These are phyloP conservation scores for Fragaria iinumae DNA, from an alignment of 306 rosid species.

Conservation along the genomic window DNA sequence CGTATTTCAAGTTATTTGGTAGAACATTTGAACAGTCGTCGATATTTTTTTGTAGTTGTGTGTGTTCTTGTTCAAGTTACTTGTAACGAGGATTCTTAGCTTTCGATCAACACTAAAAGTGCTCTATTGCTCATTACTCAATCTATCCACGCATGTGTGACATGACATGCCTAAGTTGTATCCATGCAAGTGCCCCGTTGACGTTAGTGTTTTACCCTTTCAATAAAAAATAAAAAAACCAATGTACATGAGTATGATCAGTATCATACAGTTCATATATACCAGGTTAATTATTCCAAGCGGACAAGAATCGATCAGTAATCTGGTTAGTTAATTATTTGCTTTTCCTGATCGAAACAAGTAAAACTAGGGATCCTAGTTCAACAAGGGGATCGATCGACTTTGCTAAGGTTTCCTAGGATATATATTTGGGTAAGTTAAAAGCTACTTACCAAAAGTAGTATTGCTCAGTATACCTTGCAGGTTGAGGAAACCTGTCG, in stretches of 20 bases:
- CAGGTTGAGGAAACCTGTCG: not conserved
- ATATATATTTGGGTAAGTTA: not conserved
- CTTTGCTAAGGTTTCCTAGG: not conserved
- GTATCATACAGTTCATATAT: no score
- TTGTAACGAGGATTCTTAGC: not conserved
- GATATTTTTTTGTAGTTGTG: not conserved
- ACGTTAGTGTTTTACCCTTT: no score
- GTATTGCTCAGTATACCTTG: not conserved
- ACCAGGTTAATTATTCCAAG: no score
- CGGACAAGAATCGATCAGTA: no score
- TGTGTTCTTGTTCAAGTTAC: not conserved
- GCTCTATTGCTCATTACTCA: not conserved
- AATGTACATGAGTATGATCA: no score
- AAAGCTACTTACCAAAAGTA: not conserved
- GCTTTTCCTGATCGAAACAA: not conserved
- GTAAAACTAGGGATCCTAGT: not conserved
- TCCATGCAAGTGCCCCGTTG: no score
- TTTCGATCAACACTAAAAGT: not conserved
- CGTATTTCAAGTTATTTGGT: not conserved
- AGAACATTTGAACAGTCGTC: not conserved
- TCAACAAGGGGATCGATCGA: not conserved
- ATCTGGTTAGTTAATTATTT: no score
- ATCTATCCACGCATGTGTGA: not conserved
- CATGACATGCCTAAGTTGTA: not conserved
- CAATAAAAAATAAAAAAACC: no score